phyloP scores from a whole-genome alignment of 495 filamentous ascomycete genomes.

The Bombardia bombarda region DNA sequence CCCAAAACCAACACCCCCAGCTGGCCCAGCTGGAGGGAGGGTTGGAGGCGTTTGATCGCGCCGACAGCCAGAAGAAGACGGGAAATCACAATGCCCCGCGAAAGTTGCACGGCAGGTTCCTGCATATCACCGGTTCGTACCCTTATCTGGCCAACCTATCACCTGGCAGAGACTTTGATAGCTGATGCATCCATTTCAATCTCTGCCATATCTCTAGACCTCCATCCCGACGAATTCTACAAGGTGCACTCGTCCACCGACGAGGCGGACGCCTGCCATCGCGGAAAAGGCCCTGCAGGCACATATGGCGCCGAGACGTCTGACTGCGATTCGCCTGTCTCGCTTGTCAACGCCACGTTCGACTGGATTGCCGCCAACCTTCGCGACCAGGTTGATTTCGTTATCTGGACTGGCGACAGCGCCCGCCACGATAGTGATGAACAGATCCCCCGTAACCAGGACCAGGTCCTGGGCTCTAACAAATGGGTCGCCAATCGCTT shows the following conservation, averaged over 20 bases:
- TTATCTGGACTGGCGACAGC: constrained; percentile 96
- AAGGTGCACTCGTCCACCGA: constrained; percentile 62
- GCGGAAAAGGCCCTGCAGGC: constrained; percentile 67
- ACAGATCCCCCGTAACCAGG: constrained; percentile 60
- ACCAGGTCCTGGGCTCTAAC: constrained; percentile 72
- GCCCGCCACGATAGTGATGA: constrained; percentile 94
- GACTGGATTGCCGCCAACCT: constrained; percentile 83
- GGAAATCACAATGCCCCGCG: constrained; percentile 24
- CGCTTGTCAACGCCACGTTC: constrained; percentile 83
- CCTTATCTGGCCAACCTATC: not conserved
- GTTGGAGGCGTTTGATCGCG: no score
- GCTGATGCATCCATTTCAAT: no score
- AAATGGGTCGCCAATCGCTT: constrained; percentile 68
- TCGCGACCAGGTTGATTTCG: constrained; percentile 81
- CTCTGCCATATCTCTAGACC: constrained; percentile 60
- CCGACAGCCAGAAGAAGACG: no score
- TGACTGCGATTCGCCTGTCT: constrained; percentile 77
- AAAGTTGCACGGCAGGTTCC: constrained; percentile 70
- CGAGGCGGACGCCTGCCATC: constrained; percentile 67
- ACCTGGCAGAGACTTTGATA: not conserved
- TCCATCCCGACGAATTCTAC: constrained; percentile 87
- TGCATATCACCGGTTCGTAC: constrained; percentile 84
- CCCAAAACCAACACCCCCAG: no score
- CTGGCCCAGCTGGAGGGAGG: no score
- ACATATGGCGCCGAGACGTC: constrained; percentile 74